phyloP scores from a whole-genome alignment of 2,329 filamentous ascomycete species.

The Venturia carpophila region DNA sequence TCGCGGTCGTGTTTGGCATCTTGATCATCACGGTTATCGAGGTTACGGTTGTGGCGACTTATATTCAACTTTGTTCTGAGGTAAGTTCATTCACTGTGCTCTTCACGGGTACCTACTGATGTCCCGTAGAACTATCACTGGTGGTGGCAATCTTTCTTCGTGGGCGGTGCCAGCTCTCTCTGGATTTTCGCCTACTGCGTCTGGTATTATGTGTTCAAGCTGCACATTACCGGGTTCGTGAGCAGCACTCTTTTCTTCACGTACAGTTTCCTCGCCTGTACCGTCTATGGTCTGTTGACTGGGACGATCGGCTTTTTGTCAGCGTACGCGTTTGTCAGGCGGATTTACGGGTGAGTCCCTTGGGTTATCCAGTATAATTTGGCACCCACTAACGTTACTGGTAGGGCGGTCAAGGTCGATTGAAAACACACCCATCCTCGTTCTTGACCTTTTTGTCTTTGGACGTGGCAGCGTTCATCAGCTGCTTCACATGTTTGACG shows the following conservation, averaged over 20 bases:
- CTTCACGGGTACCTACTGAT: constrained; percentile 20
- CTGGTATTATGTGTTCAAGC: constrained; percentile 75
- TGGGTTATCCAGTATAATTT: neutral
- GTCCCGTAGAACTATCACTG: constrained; percentile 64
- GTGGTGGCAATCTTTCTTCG: constrained; percentile 86
- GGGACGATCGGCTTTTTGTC: constrained; percentile 80
- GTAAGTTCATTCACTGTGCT: constrained; percentile 32
- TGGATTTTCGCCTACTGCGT: constrained; percentile 79
- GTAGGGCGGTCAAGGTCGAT: constrained; percentile 10
- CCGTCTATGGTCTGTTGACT: constrained; percentile 70
- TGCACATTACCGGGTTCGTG: constrained; percentile 73
- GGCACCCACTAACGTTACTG: neutral
- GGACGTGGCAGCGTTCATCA: neutral
- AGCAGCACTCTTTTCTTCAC: constrained; percentile 76
- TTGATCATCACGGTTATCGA: constrained; percentile 71
- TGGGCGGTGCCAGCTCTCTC: constrained; percentile 65
- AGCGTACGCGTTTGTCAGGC: constrained; percentile 73
- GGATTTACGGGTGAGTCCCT: constrained; percentile 65
- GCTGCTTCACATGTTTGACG: neutral
- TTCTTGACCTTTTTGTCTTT: neutral
- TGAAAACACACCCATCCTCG: neutral
- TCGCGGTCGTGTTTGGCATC: constrained; percentile 65
- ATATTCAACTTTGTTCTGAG: constrained; percentile 74
- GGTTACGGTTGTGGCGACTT: constrained; percentile 75
- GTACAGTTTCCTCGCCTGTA: constrained; percentile 75